These are phyloP conservation scores for Diaporthe citrichinensis DNA, from an alignment of 2,329 filamentous ascomycete genomes.

Conservation along the genomic window DNA sequence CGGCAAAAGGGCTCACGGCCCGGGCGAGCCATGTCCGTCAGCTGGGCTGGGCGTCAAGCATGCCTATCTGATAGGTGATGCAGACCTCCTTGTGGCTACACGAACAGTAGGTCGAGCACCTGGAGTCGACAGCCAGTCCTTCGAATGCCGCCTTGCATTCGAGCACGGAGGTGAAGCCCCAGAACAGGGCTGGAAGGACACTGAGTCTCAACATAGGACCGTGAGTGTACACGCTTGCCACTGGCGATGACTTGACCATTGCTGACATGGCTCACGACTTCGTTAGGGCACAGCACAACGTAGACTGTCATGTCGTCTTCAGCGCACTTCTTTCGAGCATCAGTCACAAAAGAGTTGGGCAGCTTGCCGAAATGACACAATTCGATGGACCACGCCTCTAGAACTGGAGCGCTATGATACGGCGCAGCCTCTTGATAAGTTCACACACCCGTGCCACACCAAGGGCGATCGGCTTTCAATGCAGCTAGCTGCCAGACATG, in stretches of 20 bases:
- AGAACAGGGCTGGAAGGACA: neutral
- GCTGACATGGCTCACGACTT: neutral
- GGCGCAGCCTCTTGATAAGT: neutral
- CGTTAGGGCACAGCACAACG: neutral
- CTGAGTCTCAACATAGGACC: neutral
- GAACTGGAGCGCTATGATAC: neutral
- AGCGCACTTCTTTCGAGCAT: neutral
- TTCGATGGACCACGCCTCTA: neutral
- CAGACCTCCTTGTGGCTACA: neutral
- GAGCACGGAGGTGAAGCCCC: neutral
- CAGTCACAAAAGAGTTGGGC: neutral
- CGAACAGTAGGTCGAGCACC: neutral
- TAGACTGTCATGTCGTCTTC: neutral
- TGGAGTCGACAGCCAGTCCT: neutral
- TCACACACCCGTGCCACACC: neutral
- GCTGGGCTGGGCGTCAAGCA: conserved; percentile 24
- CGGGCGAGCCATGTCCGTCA: conserved; percentile 11
- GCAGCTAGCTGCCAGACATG: neutral
- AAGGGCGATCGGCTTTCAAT: neutral
- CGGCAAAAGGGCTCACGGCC: conserved; percentile 4
- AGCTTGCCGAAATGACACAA: no score
- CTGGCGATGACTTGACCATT: neutral
- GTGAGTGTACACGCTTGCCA: conserved; percentile 3
- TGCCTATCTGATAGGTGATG: conserved; percentile 8
- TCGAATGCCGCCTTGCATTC: conserved; percentile 2